Conservation (phyloP, 306 rosid genomes). For the Lathyrus tuberosus region DNA sequence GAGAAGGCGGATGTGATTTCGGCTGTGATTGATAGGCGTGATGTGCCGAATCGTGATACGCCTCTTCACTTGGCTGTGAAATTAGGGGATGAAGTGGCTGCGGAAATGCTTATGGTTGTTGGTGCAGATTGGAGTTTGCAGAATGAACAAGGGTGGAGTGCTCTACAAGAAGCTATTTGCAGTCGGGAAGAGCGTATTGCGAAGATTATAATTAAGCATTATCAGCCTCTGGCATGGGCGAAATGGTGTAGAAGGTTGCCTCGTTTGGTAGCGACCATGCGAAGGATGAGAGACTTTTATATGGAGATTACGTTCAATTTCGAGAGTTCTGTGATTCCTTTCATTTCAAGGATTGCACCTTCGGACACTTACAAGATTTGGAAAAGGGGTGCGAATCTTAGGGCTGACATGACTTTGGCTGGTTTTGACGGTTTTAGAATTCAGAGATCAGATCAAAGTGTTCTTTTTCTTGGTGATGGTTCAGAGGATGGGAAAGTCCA, state of each 20-base stretch:
- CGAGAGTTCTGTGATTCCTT: constrained; percentile 98
- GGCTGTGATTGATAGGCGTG: constrained; percentile 81
- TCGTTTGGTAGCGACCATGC: constrained; percentile 83
- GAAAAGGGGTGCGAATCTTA: constrained; percentile 96
- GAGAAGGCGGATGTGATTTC: constrained; percentile 86
- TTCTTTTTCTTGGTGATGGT: constrained; percentile 91
- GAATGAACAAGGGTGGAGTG: constrained; percentile 98
- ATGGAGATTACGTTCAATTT: constrained; percentile 98
- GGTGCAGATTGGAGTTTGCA: constrained; percentile 99
- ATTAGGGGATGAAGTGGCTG: constrained; percentile 72
- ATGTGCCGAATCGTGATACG: constrained; percentile 87
- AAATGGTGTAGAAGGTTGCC: constrained; percentile 99
- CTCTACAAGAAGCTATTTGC: constrained; percentile 98
- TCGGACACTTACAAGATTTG: constrained; percentile 96
- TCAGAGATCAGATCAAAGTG: constrained; percentile 93
- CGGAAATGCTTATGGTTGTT: constrained; percentile 90
- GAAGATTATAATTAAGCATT: constrained; percentile 76
- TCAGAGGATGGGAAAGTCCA: constrained; percentile 82
- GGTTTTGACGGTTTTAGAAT: constrained; percentile 97
- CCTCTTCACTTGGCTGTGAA: constrained; percentile 96
- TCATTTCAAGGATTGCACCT: constrained; percentile 95
- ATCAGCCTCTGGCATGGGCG: constrained; percentile 99
- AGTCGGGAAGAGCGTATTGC: constrained; percentile 84
- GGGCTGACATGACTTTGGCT: constrained; percentile 98
- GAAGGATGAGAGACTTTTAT: constrained; percentile 94